These are phyloP conservation scores for Hericium coralloides DNA, from an alignment of 768 basidiomycete species.

Conservation along the genomic window DNA sequence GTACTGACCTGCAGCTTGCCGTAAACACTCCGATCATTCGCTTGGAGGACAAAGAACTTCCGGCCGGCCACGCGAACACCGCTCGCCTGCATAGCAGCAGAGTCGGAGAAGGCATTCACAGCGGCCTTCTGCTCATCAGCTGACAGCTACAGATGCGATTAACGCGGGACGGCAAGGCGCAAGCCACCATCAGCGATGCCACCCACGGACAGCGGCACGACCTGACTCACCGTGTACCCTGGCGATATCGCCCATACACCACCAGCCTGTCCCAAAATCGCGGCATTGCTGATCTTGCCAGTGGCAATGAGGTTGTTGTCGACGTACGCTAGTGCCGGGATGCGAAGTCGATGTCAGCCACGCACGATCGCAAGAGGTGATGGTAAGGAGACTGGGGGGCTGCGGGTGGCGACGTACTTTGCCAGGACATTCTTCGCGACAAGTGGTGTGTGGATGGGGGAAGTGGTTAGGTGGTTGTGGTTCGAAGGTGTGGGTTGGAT, in stretches of 20 bases:
- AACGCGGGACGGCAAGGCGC: neutral
- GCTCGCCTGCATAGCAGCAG: slow-evolving; percentile 31
- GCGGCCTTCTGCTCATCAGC: slow-evolving; percentile 55
- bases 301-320: slow-evolving; percentile 71
- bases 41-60: slow-evolving; percentile 69
- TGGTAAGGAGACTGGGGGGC: neutral
- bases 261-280: slow-evolving; percentile 64
- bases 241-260: slow-evolving; percentile 67
- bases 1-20: slow-evolving; percentile 70
- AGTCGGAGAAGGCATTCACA: slow-evolving; percentile 36
- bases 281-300: slow-evolving; percentile 67
- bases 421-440: slow-evolving; percentile 13
- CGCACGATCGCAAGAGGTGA: neutral
- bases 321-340: slow-evolving; percentile 54
- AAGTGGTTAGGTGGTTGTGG: too few relatives aligned
- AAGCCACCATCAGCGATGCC: neutral
- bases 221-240: slow-evolving; percentile 46
- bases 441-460: neutral
- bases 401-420: slow-evolving; percentile 5
- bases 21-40: slow-evolving; percentile 46
- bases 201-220: neutral
- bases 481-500: slow-evolving; percentile 1
- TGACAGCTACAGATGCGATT: slow-evolving; percentile 38
- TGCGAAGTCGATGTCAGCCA: neutral
- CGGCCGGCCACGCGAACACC: slow-evolving; percentile 58